phyloP scores from a whole-genome alignment of 83 land plant genomes.

The Larix sibirica region DNA sequence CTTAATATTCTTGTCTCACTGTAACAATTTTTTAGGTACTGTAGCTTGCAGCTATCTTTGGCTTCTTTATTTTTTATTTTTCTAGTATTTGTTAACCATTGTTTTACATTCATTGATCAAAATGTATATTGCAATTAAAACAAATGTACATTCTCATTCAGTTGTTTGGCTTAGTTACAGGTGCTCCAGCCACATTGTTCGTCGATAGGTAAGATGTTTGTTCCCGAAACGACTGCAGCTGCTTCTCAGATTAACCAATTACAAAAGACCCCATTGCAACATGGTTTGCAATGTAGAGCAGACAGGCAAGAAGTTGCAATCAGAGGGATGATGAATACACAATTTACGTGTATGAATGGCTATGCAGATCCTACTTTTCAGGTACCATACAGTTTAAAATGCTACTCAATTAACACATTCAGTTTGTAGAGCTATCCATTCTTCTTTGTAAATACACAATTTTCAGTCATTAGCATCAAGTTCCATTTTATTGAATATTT shows the following conservation, averaged over 20 bases:
- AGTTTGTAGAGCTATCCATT: too few species aligned
- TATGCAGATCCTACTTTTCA: conserved; percentile 2
- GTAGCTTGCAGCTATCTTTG: too few species aligned
- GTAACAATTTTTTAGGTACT: background rate
- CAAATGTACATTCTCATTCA: background rate
- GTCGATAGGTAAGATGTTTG: background rate
- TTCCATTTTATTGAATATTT: too few species aligned
- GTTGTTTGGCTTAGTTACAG: conserved; percentile 3
- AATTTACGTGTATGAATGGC: background rate
- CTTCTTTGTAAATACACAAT: too few species aligned
- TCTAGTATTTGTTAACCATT: background rate
- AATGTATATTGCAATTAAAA: background rate
- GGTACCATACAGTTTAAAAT: conserved; percentile 5
- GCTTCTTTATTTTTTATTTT: background rate
- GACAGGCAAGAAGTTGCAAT: background rate
- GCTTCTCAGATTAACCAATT: background rate
- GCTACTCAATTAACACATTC: too few species aligned
- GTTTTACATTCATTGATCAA: background rate
- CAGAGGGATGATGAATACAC: background rate
- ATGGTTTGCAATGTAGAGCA: conserved; percentile 1
- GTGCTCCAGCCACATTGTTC: background rate
- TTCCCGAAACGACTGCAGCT: background rate
- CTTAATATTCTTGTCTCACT: background rate
- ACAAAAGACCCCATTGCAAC: conserved; percentile 6
- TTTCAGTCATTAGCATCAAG: too few species aligned